Evolutionary conservation across 257 asterid species (phyloP).

Genomic region (Solanum lycopersicoides): DNA sequence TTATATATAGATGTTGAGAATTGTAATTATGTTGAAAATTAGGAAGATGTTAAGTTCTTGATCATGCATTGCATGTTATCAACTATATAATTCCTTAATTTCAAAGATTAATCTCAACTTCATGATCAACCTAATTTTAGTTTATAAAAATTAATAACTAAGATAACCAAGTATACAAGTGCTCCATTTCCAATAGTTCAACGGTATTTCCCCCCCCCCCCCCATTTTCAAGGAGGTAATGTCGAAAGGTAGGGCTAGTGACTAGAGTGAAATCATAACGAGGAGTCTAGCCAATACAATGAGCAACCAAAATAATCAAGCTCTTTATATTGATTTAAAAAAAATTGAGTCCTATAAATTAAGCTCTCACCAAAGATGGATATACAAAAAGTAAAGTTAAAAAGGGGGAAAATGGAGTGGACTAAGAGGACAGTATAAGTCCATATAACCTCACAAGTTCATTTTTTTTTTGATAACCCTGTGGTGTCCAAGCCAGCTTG

Average conservation of each 20-base stretch:
- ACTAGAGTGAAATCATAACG: neutral
- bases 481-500: too few relatives aligned
- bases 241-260: neutral
- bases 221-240: neutral
- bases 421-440: too few relatives aligned
- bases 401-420: too few relatives aligned
- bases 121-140: neutral
- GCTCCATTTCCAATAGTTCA: neutral
- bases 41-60: neutral
- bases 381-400: neutral
- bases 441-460: too few relatives aligned
- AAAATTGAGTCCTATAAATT: neutral
- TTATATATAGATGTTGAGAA: neutral
- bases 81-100: neutral
- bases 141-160: neutral
- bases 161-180: neutral
- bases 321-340: neutral
- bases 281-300: neutral
- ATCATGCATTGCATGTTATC: neutral
- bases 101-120: neutral
- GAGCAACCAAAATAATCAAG: neutral
- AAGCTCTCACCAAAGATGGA: neutral
- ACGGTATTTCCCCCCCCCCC: too few relatives aligned
- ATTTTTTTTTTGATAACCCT: too few relatives aligned
- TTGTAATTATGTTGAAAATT: neutral